Conservation (phyloP, 2,329 filamentous ascomycete genomes). For the Trichocomaceae sp. region DNA sequence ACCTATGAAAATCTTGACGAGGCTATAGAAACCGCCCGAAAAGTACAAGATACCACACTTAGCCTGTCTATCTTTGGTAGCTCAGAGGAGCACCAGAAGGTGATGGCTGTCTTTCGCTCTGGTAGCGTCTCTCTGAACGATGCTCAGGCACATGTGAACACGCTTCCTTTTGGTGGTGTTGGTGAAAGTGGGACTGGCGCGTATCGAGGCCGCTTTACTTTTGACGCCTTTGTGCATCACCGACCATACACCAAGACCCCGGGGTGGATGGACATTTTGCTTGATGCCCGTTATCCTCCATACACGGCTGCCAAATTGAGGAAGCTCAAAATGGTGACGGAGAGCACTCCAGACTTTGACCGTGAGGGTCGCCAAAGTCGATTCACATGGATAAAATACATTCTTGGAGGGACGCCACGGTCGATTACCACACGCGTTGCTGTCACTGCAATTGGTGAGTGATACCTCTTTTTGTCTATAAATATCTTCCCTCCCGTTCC, state of each 20-base stretch:
- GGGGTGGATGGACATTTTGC: constrained; percentile 52
- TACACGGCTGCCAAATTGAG: constrained; percentile 46
- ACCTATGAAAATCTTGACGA: constrained; percentile 74
- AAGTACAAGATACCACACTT: constrained; percentile 75
- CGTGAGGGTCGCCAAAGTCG: constrained; percentile 45
- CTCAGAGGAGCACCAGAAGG: constrained; percentile 67
- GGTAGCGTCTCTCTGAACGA: constrained; percentile 56
- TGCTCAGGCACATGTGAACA: constrained; percentile 65
- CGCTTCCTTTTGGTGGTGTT: constrained; percentile 74
- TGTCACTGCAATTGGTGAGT: constrained; percentile 37
- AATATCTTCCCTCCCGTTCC: not conserved
- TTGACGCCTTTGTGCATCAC: constrained; percentile 58
- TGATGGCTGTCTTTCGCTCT: constrained; percentile 57
- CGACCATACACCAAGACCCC: constrained; percentile 54
- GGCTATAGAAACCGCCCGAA: constrained; percentile 74
- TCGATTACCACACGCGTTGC: constrained; percentile 31
- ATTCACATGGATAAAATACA: constrained; percentile 34
- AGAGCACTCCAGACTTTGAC: constrained; percentile 56
- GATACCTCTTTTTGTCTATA: constrained; percentile 12
- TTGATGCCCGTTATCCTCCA: constrained; percentile 55
- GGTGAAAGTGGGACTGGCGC: constrained; percentile 69
- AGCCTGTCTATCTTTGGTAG: constrained; percentile 79
- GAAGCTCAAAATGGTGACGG: constrained; percentile 44
- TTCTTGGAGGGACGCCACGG: constrained; percentile 35
- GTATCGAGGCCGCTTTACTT: constrained; percentile 68